Conservation (phyloP, 108 stramenopile species). For the Cyclotella sp. region DNA sequence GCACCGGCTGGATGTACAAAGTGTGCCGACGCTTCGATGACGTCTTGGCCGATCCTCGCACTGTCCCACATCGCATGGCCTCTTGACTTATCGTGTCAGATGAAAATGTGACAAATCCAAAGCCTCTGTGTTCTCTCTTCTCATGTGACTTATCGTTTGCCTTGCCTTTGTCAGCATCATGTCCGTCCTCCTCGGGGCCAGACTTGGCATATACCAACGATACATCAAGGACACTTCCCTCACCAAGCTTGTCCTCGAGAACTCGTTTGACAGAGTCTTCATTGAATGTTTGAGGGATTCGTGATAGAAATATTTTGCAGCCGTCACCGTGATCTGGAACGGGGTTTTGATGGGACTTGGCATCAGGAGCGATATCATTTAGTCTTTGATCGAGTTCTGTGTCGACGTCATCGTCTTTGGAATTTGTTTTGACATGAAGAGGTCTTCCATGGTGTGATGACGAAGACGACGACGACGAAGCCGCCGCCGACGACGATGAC, state of each 20-base stretch:
- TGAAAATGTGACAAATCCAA: conserved; percentile 74
- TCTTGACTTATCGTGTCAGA: conserved; percentile 23
- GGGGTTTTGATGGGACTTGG: conserved; percentile 2
- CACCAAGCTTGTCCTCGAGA: conserved; percentile 57
- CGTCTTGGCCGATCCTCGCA: conserved; percentile 62
- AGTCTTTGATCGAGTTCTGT: conserved; percentile 1
- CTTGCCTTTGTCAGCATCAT: background rate
- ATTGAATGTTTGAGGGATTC: conserved; percentile 71
- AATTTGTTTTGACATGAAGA: no score
- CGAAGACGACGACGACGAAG: background rate
- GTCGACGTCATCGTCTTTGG: background rate
- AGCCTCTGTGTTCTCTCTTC: conserved; percentile 63
- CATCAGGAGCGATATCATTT: conserved; percentile 3
- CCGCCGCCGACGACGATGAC: background rate
- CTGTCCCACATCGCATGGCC: conserved; percentile 56
- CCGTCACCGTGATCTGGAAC: conserved; percentile 22
- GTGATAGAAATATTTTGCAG: conserved; percentile 74
- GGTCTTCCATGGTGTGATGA: background rate
- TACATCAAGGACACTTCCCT: conserved; percentile 48
- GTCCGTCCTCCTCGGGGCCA: conserved; percentile 17
- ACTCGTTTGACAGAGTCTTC: conserved; percentile 59
- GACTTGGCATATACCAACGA: conserved; percentile 44
- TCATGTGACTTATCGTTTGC: conserved; percentile 19
- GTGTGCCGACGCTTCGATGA: conserved; percentile 64
- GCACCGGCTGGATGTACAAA: conserved; percentile 65